Base-by-base conservation (phyloP, 1,284 basidiomycete genomes). In the Sutorius eximius region DNA sequence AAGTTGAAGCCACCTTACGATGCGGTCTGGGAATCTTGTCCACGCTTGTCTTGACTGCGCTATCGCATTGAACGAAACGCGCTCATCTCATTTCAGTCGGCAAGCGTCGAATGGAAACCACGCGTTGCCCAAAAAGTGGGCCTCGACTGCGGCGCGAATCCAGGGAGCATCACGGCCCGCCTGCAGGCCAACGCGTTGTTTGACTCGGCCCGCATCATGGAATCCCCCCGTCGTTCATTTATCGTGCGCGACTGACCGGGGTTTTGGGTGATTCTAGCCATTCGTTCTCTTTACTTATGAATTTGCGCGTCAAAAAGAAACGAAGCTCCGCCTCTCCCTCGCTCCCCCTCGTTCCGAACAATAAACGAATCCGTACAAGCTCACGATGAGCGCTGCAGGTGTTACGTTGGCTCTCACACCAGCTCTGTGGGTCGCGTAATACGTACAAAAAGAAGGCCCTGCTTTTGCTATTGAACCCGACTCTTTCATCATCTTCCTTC, bases 121-220 rank as follows among this genome's bases (percentile, higher is more conserved):
- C 15, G 36, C 33, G 30, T 53, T 18, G 18, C 40, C 38, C 10
- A 4, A 24, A 52, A 29, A n/a, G 43, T 34, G 42, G 46, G 18
- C n/a, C 32, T 29, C 30, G n/a, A 12, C 37, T 27, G 43, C 46
- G 37, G 32, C 34, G 61, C 61, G 56, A 60, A 66, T 66, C 63
- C 59, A 34, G 30, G 13, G 40, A 24, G 45, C 57, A 46, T 49
- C 50, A 38, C 29, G n/a, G 18, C 18, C 37, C 33, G 38, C 64
- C 62, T 63, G 64, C 64, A 66, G 61, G 64, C 47, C 50, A 40
- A 53, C 64, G 51, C 62, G 33, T 63, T 64, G 61, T 49, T 9
- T 5, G 13, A 54, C 45, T 52, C 45, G 52, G 59, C 12, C 15
- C 37, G 20, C 46, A 43, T 51, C 49, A 45, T 61, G 61, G 46